Percentiles rank a stretch among this genome's conserved stretches.
These are phyloP conservation scores for Oryza rufipogon DNA, from an alignment of 176 grass and related monocot genomes.

Conservation along the genomic window DNA sequence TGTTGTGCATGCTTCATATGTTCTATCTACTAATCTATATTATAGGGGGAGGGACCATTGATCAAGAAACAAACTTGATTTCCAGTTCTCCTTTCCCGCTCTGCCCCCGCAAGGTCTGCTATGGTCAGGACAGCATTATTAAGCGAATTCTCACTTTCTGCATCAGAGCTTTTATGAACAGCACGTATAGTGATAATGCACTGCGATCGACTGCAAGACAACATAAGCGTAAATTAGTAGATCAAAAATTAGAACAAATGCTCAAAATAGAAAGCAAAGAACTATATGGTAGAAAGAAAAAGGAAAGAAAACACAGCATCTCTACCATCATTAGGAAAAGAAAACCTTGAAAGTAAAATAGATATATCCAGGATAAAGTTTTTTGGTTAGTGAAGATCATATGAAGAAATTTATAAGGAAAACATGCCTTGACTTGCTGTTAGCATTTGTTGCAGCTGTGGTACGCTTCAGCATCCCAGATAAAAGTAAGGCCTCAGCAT, in stretches of 20 bases:
- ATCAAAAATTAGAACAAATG: slow-evolving; percentile 9
- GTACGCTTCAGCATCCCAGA: slow-evolving; percentile 74
- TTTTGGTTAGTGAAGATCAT: slow-evolving; percentile 15
- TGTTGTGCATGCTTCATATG: neutral
- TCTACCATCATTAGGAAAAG: neutral
- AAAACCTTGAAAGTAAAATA: neutral
- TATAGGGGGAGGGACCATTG: neutral
- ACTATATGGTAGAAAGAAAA: neutral
- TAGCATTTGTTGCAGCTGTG: slow-evolving; percentile 90
- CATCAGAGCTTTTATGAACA: slow-evolving; percentile 29
- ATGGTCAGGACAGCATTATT: slow-evolving; percentile 69
- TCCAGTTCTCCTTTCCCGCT: slow-evolving; percentile 80
- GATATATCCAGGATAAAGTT: slow-evolving; percentile 20
- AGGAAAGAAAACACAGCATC: neutral
- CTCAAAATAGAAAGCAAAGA: neutral
- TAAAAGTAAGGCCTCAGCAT: slow-evolving; percentile 64
- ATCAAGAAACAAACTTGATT: slow-evolving; percentile 61
- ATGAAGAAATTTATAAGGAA: slow-evolving; percentile 14
- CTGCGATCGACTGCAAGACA: slow-evolving; percentile 77
- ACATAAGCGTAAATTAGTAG: neutral
- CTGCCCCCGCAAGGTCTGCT: slow-evolving; percentile 90
- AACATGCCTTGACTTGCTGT: slow-evolving; percentile 84
- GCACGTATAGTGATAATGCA: slow-evolving; percentile 77
- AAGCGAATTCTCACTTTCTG: slow-evolving; percentile 35
- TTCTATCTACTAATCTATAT: neutral